Evolutionary conservation across 345 rosid genomes (phyloP).

Genomic region (Camelina sativa): DNA sequence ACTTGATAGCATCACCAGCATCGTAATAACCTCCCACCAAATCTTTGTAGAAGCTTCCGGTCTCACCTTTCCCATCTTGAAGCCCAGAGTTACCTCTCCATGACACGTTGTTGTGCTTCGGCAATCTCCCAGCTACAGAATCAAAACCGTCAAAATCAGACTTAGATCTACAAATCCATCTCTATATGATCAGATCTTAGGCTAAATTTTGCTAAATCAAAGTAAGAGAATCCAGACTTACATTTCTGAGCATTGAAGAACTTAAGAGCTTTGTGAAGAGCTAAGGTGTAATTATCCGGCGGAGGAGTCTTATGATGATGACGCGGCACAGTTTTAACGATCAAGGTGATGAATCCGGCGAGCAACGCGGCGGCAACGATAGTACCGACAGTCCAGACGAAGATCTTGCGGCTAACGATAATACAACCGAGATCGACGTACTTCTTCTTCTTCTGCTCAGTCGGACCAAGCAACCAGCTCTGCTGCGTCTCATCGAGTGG

Average conservation of each 20-base stretch:
- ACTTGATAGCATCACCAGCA: slow-evolving; percentile 97
- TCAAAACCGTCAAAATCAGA: neutral
- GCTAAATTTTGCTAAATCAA: neutral
- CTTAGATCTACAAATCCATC: neutral
- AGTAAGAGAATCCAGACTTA: slow-evolving; percentile 34
- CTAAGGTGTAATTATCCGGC: slow-evolving; percentile 87
- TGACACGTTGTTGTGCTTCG: slow-evolving; percentile 88
- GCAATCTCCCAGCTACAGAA: slow-evolving; percentile 80
- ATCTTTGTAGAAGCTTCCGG: slow-evolving; percentile 58
- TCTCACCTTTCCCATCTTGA: slow-evolving; percentile 70
- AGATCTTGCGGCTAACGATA: slow-evolving; percentile 96
- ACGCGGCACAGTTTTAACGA: slow-evolving; percentile 87
- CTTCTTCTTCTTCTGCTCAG: slow-evolving; percentile 96
- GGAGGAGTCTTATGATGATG: slow-evolving; percentile 59
- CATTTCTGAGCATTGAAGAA: slow-evolving; percentile 98
- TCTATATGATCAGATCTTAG: neutral
- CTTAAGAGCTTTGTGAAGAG: slow-evolving; percentile 94
- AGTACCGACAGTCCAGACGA: slow-evolving; percentile 86
- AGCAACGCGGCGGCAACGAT: slow-evolving; percentile 59
- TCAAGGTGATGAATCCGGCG: slow-evolving; percentile 74
- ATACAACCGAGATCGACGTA: slow-evolving; percentile 96
- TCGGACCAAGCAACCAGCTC: slow-evolving; percentile 95
- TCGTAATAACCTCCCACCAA: slow-evolving; percentile 90
- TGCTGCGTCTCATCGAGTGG: slow-evolving; percentile 97
- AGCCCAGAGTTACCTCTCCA: slow-evolving; percentile 93